Conservation (phyloP, 2,329 filamentous ascomycete genomes). For the Botrytis pseudocinerea region DNA sequence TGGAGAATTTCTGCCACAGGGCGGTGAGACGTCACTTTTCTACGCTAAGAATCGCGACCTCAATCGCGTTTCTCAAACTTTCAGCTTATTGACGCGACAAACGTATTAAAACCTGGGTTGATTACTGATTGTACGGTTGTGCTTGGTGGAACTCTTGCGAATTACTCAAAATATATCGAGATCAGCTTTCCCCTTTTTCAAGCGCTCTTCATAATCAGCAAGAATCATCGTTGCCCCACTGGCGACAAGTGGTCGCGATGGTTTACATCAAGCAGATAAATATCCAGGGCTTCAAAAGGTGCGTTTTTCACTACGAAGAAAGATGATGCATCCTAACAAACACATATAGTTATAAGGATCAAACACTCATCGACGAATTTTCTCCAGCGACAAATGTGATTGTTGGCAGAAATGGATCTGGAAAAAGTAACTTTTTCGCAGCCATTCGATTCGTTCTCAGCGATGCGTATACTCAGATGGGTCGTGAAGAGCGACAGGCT, state of each 20-base stretch:
- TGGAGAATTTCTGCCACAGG: constrained; percentile 18
- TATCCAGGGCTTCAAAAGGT: constrained; percentile 99
- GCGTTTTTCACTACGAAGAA: constrained; percentile 34
- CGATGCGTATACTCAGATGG: constrained; percentile 96
- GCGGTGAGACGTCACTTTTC: constrained; percentile 15
- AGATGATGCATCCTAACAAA: constrained; percentile 25
- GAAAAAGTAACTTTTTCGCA: constrained; percentile 99
- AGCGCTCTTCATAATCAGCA: constrained; percentile 14
- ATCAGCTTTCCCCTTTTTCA: neutral
- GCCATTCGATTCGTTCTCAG: constrained; percentile 97
- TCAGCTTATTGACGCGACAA: constrained; percentile 21
- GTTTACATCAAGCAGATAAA: constrained; percentile 99
- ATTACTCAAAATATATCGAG: neutral
- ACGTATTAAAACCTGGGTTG: neutral
- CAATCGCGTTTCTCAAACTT: constrained; percentile 19
- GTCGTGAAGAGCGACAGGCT: constrained; percentile 90
- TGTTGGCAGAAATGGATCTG: constrained; percentile 97
- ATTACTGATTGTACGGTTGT: neutral
- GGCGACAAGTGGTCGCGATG: constrained; percentile 38
- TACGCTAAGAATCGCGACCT: constrained; percentile 23
- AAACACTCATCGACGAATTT: constrained; percentile 97
- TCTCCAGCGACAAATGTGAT: constrained; percentile 98
- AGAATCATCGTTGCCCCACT: constrained; percentile 26
- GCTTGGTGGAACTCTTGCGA: neutral
- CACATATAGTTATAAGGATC: constrained; percentile 86